These are phyloP conservation scores for Ceratocystis papillata DNA, from an alignment of 2,329 filamentous ascomycete species.

Conservation along the genomic window DNA sequence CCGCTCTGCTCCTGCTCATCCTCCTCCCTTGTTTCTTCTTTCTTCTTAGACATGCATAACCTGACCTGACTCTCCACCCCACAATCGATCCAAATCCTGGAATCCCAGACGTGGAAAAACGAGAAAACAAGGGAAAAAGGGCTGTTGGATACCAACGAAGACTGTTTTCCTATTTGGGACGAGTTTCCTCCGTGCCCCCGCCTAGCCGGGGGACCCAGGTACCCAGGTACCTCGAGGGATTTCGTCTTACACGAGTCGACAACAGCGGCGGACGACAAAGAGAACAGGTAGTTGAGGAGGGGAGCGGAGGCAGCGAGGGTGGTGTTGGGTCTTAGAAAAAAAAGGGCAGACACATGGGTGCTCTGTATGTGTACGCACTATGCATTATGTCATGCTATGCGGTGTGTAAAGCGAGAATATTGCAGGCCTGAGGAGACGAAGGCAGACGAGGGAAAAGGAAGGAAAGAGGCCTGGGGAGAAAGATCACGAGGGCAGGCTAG, in stretches of 20 bases:
- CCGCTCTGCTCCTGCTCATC: background rate
- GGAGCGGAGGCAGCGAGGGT: background rate
- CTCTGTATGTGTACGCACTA: background rate
- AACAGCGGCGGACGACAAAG: background rate
- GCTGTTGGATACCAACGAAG: background rate
- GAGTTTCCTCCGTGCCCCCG: too few species aligned
- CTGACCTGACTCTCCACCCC: background rate
- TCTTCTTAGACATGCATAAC: constrained; percentile 6
- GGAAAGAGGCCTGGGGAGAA: background rate
- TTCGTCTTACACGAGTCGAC: constrained; percentile 6
- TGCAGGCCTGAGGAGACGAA: background rate
- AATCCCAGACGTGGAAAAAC: background rate
- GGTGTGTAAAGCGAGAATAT: background rate
- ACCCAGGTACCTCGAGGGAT: constrained; percentile 4
- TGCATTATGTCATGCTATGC: background rate
- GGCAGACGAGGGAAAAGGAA: background rate
- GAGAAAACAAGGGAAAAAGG: background rate
- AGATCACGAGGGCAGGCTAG: constrained; percentile 11
- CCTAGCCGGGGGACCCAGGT: background rate
- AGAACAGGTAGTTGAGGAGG: background rate
- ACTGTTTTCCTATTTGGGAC: constrained; percentile 13
- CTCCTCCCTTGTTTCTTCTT: background rate
- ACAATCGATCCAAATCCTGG: constrained; percentile 3
- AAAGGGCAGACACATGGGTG: background rate
- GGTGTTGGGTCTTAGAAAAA: background rate